These are phyloP conservation scores for Plantago ovata DNA, from an alignment of 257 asterid genomes.

Conservation along the genomic window DNA sequence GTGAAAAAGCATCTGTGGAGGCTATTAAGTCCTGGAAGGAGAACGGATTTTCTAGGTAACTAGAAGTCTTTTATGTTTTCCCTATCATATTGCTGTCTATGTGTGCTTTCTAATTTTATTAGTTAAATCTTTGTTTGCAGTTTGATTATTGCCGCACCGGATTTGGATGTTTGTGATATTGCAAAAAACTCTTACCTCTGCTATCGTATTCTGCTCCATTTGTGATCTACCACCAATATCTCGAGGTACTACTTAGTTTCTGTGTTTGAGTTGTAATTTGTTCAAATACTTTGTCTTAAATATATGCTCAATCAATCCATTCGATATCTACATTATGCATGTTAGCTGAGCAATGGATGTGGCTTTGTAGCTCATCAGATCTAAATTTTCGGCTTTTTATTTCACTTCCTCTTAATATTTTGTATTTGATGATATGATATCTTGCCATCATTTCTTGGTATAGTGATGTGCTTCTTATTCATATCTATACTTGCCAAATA, in stretches of 20 bases:
- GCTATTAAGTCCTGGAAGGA: slow-evolving; percentile 68
- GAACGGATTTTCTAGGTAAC: slow-evolving; percentile 89
- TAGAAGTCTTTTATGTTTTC: slow-evolving; percentile 3
- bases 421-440: too few relatives aligned
- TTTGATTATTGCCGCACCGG: slow-evolving; percentile 86
- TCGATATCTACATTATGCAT: too few relatives aligned
- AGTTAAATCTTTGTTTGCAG: slow-evolving; percentile 36
- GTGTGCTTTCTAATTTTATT: neutral
- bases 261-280: neutral
- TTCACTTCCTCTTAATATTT: too few relatives aligned
- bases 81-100: neutral
- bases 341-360: too few relatives aligned
- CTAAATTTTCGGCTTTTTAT: too few relatives aligned
- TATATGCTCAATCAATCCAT: neutral
- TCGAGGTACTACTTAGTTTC: slow-evolving; percentile 49
- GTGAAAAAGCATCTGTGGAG: slow-evolving; percentile 66
- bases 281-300: neutral
- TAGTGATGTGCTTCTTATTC: too few relatives aligned
- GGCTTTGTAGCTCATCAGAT: too few relatives aligned
- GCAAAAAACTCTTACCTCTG: slow-evolving; percentile 60
- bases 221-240: slow-evolving; percentile 88
- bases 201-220: slow-evolving; percentile 99
- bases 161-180: slow-evolving; percentile 70
- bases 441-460: too few relatives aligned
- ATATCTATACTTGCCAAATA: too few relatives aligned